Conservation (phyloP, 108 stramenopile species). For the Fistulifera pelliculosa region DNA sequence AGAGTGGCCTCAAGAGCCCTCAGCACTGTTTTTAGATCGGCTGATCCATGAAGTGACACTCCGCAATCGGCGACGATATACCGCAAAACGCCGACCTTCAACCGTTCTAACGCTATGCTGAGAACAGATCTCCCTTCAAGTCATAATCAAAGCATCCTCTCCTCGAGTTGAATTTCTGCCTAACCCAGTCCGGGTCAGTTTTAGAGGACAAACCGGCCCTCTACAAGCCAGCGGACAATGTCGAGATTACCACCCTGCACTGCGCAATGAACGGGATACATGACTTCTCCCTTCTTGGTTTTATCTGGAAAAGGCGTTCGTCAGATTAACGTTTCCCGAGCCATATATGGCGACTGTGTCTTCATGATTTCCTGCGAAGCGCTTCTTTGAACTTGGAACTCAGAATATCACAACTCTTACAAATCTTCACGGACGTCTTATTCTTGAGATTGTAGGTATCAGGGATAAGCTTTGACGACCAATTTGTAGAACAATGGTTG, state of each 20-base stretch:
- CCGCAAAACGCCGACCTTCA: slow-evolving; percentile 52
- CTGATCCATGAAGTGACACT: slow-evolving; percentile 52
- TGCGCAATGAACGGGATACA: slow-evolving; percentile 76
- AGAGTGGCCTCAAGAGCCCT: slow-evolving; percentile 54
- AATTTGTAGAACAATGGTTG: slow-evolving; percentile 37
- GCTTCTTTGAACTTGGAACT: slow-evolving; percentile 54
- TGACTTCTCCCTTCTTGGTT: slow-evolving; percentile 36
- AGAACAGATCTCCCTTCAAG: slow-evolving; percentile 67
- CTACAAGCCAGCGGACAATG: slow-evolving; percentile 73
- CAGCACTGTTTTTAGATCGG: slow-evolving; percentile 37
- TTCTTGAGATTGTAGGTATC: slow-evolving; percentile 77
- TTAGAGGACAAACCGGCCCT: slow-evolving; percentile 74
- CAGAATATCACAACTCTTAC: slow-evolving; percentile 51
- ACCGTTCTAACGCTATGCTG: slow-evolving; percentile 57
- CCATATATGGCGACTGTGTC: slow-evolving; percentile 58
- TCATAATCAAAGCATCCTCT: slow-evolving; percentile 37
- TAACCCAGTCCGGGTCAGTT: slow-evolving; percentile 14
- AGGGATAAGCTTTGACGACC: slow-evolving; percentile 60
- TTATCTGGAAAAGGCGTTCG: slow-evolving; percentile 51
- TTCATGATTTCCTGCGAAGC: slow-evolving; percentile 58
- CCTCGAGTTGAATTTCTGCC: slow-evolving; percentile 19
- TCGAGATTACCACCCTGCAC: slow-evolving; percentile 62
- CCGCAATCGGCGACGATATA: slow-evolving; percentile 63
- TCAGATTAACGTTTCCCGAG: slow-evolving; percentile 76
- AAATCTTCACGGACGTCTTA: slow-evolving; percentile 45